Conservation (phyloP, 306 rosid genomes). For the Canavalia ensiformis region DNA sequence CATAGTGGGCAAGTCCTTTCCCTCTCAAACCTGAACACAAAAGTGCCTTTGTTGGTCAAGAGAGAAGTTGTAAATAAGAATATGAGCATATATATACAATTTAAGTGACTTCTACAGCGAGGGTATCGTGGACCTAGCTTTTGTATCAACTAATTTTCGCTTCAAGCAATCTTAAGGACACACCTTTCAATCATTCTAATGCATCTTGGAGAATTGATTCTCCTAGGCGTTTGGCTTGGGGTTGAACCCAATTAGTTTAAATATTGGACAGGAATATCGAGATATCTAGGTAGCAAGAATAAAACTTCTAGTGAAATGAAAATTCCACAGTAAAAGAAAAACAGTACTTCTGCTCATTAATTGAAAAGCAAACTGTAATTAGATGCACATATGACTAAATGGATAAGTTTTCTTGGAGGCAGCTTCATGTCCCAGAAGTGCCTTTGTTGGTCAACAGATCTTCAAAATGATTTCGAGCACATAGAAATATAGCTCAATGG, state of each 20-base stretch:
- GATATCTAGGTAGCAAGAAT: background rate
- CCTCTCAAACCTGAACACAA: conserved; percentile 84
- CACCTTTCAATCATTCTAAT: background rate
- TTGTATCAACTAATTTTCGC: background rate
- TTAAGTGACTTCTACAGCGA: background rate
- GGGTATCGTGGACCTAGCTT: background rate
- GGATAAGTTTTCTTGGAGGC: too few relatives aligned
- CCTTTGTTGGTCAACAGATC: too few relatives aligned
- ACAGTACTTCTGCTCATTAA: background rate
- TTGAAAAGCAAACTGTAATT: background rate
- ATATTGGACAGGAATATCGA: background rate
- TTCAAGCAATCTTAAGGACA: background rate
- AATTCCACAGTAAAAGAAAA: background rate
- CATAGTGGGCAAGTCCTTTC: conserved; percentile 96
- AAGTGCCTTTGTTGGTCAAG: conserved; percentile 42
- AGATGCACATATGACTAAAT: background rate
- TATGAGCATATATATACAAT: background rate
- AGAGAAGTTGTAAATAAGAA: background rate
- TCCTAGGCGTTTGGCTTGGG: background rate
- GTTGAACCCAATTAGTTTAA: background rate
- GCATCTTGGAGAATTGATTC: background rate
- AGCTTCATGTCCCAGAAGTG: too few relatives aligned
- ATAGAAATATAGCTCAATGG: background rate
- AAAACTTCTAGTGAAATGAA: background rate
- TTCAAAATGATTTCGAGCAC: too few relatives aligned